Base-by-base conservation (phyloP, 1,284 basidiomycete species). In the Amylostereum areolatum region DNA sequence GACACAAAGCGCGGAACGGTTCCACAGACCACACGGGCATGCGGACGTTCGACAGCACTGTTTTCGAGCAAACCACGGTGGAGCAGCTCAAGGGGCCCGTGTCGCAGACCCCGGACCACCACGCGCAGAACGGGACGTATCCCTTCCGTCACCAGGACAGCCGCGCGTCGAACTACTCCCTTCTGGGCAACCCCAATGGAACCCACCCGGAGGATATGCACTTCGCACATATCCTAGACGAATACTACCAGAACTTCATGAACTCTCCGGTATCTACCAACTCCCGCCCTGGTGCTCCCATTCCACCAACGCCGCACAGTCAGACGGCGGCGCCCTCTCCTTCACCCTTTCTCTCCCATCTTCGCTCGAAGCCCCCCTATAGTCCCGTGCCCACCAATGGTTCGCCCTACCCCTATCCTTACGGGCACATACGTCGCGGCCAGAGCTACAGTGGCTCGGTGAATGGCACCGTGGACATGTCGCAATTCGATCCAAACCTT, bases 361-460 rank as follows among this genome's bases (percentile, higher is more conserved):
- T 62, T 80, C 43, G 74, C 74, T 0, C 68, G 71, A 46, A 68
- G 67, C 51, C 68, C 66, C 50, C 55, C n/a, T 56, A 52, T 37
- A 80, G 75, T 50, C 78, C 80, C 10, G 62, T 76, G 2, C 72
- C 72, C 41, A 70, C 75, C 30, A 71, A 71, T 5, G 84, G 85
- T 10, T 89, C 85, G 4, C 85, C 85, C 0, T 88, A 86, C 53
- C 85, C 85, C 0, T 84, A 81, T 61, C 86, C 86, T 0, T 89
- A 81, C 64, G 74, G 75, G 7, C 85, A 89, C 53, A 80, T 88
- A 41, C 78, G 77, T 33, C 76, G 85, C 1, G 74, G 71, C 31
- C 63, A 70, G 42, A 59, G 62, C 4, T 71, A 18, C n/a, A 8
- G 12, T 71, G 59, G 61, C 4, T 63, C 67, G 28, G 58, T 62